Percentiles rank a stretch among this genome's conserved stretches.
Conservation (phyloP, 129 eudicot genomes). For the Scalesia atractyloides region DNA sequence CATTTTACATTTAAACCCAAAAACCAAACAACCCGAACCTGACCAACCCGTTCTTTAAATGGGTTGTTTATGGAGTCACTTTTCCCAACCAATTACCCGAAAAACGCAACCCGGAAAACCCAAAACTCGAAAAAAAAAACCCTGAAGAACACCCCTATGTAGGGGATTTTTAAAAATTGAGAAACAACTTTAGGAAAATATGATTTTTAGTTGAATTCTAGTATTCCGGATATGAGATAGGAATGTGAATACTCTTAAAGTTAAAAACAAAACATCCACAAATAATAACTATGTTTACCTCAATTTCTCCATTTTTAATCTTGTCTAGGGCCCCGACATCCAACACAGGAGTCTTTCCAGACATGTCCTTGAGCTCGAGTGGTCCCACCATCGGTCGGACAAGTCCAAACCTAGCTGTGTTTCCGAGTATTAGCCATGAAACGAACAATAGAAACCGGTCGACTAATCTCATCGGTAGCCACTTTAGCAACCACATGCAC, state of each 20-base stretch:
- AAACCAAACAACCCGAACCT: too few relatives aligned
- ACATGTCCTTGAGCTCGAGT: slow-evolving; percentile 68
- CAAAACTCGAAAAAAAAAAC: too few relatives aligned
- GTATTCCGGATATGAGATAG: too few relatives aligned
- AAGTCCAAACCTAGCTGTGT: slow-evolving; percentile 69
- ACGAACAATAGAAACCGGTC: slow-evolving; percentile 68
- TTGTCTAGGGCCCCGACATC: slow-evolving; percentile 93
- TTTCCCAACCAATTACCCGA: too few relatives aligned
- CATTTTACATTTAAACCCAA: too few relatives aligned
- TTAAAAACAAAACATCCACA: slow-evolving; percentile 20
- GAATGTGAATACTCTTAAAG: too few relatives aligned
- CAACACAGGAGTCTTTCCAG: slow-evolving; percentile 91
- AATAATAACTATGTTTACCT: slow-evolving; percentile 55
- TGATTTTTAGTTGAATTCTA: too few relatives aligned
- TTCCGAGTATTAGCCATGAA: slow-evolving; percentile 72
- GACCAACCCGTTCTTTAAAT: too few relatives aligned
- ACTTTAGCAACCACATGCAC: slow-evolving; percentile 96
- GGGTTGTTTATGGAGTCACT: too few relatives aligned
- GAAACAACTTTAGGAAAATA: background rate
- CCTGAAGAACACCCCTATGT: too few relatives aligned
- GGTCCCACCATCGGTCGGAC: slow-evolving; percentile 76
- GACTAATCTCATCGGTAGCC: slow-evolving; percentile 84
- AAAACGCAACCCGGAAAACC: too few relatives aligned
- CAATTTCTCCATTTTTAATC: slow-evolving; percentile 87
- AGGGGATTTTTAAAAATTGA: too few relatives aligned